Evolutionary conservation across 2,329 filamentous ascomycete species (phyloP).

Genomic region (Penicillium sp.): DNA sequence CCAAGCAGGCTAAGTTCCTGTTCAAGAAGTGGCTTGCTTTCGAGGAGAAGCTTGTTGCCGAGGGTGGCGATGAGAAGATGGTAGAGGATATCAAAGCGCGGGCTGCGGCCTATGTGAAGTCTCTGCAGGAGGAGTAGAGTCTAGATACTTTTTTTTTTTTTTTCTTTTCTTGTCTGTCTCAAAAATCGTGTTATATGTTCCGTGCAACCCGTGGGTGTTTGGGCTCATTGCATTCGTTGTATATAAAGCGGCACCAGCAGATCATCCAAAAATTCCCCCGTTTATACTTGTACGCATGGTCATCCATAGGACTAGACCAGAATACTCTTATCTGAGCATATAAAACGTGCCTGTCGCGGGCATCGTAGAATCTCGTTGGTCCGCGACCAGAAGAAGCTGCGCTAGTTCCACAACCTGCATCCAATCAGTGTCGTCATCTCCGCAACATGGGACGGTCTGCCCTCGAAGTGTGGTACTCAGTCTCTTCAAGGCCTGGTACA

Average conservation of each 20-base stretch:
- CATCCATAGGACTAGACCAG: neutral
- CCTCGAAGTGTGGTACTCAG: neutral
- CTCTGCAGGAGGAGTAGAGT: conserved; percentile 33
- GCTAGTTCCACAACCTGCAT: neutral
- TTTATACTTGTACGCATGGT: neutral
- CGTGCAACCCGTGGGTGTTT: conserved; percentile 24
- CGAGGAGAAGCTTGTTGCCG: conserved; percentile 62
- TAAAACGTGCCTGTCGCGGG: neutral
- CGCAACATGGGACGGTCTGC: conserved; percentile 8
- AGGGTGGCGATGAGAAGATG: conserved; percentile 64
- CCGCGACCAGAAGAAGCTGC: neutral
- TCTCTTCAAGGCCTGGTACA: neutral
- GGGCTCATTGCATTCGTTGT: conserved; percentile 25
- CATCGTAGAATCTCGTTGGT: neutral
- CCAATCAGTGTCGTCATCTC: conserved; percentile 13
- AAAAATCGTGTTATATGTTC: conserved; percentile 9
- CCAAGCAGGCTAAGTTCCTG: conserved; percentile 77
- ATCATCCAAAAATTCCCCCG: conserved; percentile 13
- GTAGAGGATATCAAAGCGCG: conserved; percentile 68
- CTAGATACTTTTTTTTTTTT: neutral
- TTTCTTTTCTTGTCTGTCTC: neutral
- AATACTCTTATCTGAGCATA: neutral
- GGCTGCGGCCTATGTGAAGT: conserved; percentile 67
- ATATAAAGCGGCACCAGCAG: conserved; percentile 25
- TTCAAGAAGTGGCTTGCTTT: conserved; percentile 91